Evolutionary conservation across 345 rosid genomes (phyloP).

Genomic region (Camelina neglecta): DNA sequence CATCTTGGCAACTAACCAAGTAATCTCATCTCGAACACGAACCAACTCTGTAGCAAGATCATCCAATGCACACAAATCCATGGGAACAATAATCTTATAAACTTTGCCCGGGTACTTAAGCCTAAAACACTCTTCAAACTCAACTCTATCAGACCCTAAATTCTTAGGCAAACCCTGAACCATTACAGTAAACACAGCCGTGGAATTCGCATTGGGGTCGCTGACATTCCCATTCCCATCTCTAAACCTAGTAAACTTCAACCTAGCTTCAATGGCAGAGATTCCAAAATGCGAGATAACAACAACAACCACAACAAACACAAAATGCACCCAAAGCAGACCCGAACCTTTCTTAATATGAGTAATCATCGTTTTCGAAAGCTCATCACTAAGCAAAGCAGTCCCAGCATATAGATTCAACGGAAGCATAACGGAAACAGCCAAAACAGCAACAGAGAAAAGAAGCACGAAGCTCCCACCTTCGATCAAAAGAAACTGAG

Average conservation of each 20-base stretch:
- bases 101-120: slow-evolving; percentile 84
- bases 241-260: slow-evolving; percentile 87
- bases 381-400: slow-evolving; percentile 73
- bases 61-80: slow-evolving; percentile 96
- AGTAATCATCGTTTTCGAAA: slow-evolving; percentile 83
- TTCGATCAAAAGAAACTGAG: slow-evolving; percentile 87
- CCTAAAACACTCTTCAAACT: slow-evolving; percentile 74
- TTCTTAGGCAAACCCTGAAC: slow-evolving; percentile 90
- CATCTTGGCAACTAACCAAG: slow-evolving; percentile 87
- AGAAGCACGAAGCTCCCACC: slow-evolving; percentile 84
- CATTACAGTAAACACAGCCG: slow-evolving; percentile 86
- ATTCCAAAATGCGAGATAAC: slow-evolving; percentile 72
- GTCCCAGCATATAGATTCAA: slow-evolving; percentile 81
- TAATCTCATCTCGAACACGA: slow-evolving; percentile 80
- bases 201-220: slow-evolving; percentile 62
- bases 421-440: slow-evolving; percentile 75
- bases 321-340: slow-evolving; percentile 85
- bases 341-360: slow-evolving; percentile 83
- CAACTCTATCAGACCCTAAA: slow-evolving; percentile 67
- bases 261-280: slow-evolving; percentile 64
- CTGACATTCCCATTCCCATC: slow-evolving; percentile 93
- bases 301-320: slow-evolving; percentile 68
- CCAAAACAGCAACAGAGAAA: slow-evolving; percentile 53
- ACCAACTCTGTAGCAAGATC: slow-evolving; percentile 86
- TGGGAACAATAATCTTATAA: slow-evolving; percentile 76